Conservation (phyloP, 306 rosid species). For the Parietaria judaica region DNA sequence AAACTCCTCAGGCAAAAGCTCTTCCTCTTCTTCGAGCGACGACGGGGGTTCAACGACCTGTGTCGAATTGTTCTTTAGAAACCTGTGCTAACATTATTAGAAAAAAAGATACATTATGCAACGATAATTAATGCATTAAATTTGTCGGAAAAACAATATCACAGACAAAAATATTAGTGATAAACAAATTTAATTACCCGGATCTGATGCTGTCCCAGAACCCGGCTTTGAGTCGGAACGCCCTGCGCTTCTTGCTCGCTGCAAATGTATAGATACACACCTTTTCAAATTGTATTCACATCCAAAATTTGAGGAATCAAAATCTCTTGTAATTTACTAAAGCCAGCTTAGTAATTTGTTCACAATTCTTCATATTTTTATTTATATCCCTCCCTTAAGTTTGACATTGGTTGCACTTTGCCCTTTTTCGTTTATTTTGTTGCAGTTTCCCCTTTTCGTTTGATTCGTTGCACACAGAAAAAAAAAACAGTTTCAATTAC, state of each 20-base stretch:
- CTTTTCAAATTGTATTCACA: not conserved
- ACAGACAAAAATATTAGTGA: not conserved
- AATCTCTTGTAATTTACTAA: too few species aligned
- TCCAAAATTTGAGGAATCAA: too few species aligned
- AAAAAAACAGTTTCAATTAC: too few species aligned
- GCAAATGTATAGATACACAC: conserved; percentile 14
- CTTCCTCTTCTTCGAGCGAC: conserved; percentile 53
- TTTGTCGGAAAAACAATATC: not conserved
- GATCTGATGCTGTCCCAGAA: conserved; percentile 93
- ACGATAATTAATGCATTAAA: too few species aligned
- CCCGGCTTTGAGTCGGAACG: conserved; percentile 58
- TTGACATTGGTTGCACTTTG: too few species aligned
- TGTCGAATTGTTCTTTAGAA: conserved; percentile 50
- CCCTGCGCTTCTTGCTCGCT: conserved; percentile 46
- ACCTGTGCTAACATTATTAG: conserved; percentile 32
- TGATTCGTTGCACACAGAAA: too few species aligned
- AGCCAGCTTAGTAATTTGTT: too few species aligned
- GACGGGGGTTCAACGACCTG: conserved; percentile 65
- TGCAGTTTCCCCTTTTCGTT: too few species aligned
- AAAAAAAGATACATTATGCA: not conserved
- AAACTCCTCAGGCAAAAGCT: conserved; percentile 68
- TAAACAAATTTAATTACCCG: conserved; percentile 45
- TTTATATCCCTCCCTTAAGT: too few species aligned
- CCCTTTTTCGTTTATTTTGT: too few species aligned
- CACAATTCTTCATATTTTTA: too few species aligned